Percentiles rank a stretch among this genome's conserved stretches.
Evolutionary conservation across 805 yeast genomes (phyloP).

Genomic region (Maudiozyma serrabonitensis): DNA sequence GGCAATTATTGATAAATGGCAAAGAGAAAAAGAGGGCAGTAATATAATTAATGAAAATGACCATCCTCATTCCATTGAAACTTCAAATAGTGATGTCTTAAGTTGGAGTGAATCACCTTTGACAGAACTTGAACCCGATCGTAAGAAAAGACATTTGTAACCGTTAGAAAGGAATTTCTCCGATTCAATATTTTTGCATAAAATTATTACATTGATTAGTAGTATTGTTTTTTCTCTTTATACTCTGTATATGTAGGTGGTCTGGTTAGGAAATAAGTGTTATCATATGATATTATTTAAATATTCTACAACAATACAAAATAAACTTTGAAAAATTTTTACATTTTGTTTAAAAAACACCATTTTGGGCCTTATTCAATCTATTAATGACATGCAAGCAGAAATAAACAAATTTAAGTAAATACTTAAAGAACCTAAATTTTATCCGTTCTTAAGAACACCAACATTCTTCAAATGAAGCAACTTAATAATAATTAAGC

Average conservation of each 20-base stretch:
- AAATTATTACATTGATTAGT: neutral
- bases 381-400: too few species aligned
- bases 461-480: too few species aligned
- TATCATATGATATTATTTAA: neutral
- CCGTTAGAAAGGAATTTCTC: neutral
- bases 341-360: neutral
- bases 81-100: neutral
- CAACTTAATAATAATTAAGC: too few species aligned
- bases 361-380: neutral
- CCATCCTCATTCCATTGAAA: neutral
- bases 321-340: neutral
- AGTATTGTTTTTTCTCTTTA: too few species aligned
- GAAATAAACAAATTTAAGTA: too few species aligned
- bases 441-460: too few species aligned
- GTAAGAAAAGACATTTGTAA: neutral
- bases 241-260: neutral
- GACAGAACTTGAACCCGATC: neutral
- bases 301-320: neutral
- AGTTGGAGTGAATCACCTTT: neutral
- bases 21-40: conserved; percentile 15
- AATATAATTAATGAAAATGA: conserved; percentile 3
- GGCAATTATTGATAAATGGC: conserved; percentile 21
- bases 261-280: neutral
- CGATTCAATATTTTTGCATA: neutral
- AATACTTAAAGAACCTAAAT: too few species aligned